Conservation (phyloP, 2,329 filamentous ascomycete species). For the Delphinella strobiligena region DNA sequence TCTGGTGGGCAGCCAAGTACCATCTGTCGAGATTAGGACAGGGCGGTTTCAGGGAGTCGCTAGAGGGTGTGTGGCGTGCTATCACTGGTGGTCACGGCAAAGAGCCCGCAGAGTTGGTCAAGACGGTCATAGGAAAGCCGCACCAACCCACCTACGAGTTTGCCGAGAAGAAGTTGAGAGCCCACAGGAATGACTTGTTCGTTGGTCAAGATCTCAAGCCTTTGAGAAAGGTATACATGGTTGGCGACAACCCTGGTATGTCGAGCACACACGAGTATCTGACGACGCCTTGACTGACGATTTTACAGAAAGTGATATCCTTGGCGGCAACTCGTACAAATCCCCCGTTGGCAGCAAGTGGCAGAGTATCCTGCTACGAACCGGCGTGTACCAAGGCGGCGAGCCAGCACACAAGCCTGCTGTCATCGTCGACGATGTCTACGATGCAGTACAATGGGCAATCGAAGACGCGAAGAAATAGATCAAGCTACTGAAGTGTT, state of each 20-base stretch:
- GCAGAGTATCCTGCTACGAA: slow-evolving; percentile 65
- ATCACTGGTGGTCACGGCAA: slow-evolving; percentile 47
- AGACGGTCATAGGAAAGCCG: slow-evolving; percentile 74
- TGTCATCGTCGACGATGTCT: slow-evolving; percentile 60
- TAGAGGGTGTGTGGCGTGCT: slow-evolving; percentile 67
- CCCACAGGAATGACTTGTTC: slow-evolving; percentile 43
- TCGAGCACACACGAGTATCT: neutral
- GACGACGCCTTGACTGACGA: neutral
- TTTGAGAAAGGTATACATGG: slow-evolving; percentile 79
- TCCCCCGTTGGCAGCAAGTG: slow-evolving; percentile 60
- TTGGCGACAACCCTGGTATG: slow-evolving; percentile 49
- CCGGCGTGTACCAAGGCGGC: slow-evolving; percentile 58
- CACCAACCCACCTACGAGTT: slow-evolving; percentile 66
- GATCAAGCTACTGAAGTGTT: neutral
- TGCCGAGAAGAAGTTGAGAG: slow-evolving; percentile 61
- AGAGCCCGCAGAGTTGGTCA: slow-evolving; percentile 42
- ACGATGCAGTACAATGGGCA: slow-evolving; percentile 66
- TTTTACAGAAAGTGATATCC: slow-evolving; percentile 66
- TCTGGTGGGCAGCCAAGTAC: slow-evolving; percentile 79
- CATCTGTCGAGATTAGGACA: slow-evolving; percentile 80
- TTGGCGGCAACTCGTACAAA: slow-evolving; percentile 66
- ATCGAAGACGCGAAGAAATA: slow-evolving; percentile 41
- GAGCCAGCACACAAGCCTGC: slow-evolving; percentile 50
- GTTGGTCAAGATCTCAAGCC: slow-evolving; percentile 22
- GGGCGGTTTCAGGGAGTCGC: slow-evolving; percentile 73